phyloP scores from a whole-genome alignment of 495 filamentous ascomycete genomes.

The Parathielavia hyrcaniae region DNA sequence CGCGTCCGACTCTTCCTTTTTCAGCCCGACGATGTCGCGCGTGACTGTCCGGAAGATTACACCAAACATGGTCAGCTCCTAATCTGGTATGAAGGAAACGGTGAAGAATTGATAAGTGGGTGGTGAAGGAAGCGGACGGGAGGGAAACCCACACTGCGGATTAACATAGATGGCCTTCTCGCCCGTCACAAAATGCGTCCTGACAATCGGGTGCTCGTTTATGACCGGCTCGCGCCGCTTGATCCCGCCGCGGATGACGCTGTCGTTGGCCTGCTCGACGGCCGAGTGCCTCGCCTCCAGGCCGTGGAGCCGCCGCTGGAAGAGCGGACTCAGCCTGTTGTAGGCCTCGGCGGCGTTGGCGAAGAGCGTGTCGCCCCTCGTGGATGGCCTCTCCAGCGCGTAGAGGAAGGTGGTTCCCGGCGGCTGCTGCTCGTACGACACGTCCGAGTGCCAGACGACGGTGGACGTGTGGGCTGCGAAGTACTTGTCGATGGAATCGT shows the following conservation, averaged over 20 bases:
- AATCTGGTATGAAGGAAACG: neutral
- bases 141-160: slow-evolving; percentile 64
- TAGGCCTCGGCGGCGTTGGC: slow-evolving; percentile 69
- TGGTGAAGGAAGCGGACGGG: neutral
- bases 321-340: slow-evolving; percentile 62
- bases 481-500: slow-evolving; percentile 50
- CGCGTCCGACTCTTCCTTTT: slow-evolving; percentile 71
- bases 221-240: slow-evolving; percentile 65
- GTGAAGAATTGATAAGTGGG: neutral
- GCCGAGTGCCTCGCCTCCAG: slow-evolving; percentile 72
- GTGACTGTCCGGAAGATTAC: slow-evolving; percentile 53
- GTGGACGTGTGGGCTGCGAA: slow-evolving; percentile 60
- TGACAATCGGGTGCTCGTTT: slow-evolving; percentile 65
- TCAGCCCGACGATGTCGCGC: slow-evolving; percentile 63
- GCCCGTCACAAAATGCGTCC: slow-evolving; percentile 76
- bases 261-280: slow-evolving; percentile 60
- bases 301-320: slow-evolving; percentile 67
- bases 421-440: slow-evolving; percentile 77
- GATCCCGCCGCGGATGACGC: slow-evolving; percentile 51
- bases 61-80: neutral
- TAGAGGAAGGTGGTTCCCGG: slow-evolving; percentile 81
- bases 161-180: slow-evolving; percentile 87
- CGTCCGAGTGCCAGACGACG: slow-evolving; percentile 78
- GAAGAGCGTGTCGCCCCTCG: slow-evolving; percentile 76
- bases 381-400: slow-evolving; percentile 66